phyloP scores from a whole-genome alignment of 768 basidiomycete species.

The Hericium coralloides region DNA sequence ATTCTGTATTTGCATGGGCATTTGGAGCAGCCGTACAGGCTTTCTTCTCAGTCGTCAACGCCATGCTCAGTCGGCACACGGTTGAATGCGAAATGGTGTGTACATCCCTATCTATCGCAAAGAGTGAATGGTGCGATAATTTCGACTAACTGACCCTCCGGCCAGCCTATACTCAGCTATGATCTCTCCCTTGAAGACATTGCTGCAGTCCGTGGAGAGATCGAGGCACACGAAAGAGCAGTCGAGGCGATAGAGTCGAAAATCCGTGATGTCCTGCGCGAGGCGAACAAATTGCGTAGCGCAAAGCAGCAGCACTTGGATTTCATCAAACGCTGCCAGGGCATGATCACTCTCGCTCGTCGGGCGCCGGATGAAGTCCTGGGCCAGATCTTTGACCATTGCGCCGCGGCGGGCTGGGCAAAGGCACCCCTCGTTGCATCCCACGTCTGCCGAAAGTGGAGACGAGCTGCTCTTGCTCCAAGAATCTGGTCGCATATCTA shows the following conservation, averaged over 20 bases:
- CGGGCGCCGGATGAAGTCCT: constrained; percentile 48
- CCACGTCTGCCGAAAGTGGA: constrained; percentile 53
- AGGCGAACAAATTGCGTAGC: constrained; percentile 34
- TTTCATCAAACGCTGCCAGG: constrained; percentile 34
- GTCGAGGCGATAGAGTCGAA: constrained; percentile 33
- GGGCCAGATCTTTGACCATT: constrained; percentile 43
- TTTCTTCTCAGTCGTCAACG: no score
- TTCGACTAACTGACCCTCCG: background rate
- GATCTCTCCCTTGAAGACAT: constrained; percentile 15
- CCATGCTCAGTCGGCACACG: no score
- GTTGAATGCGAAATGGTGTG: no score
- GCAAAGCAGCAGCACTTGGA: constrained; percentile 33
- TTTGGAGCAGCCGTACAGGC: no score
- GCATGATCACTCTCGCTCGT: constrained; percentile 45
- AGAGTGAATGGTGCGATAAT: no score
- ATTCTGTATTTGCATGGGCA: no score
- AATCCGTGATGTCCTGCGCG: constrained; percentile 31
- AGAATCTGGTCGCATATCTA: constrained; percentile 50
- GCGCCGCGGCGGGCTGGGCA: constrained; percentile 42
- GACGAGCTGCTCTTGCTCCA: constrained; percentile 41
- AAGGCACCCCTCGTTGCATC: constrained; percentile 46
- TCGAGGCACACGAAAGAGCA: constrained; percentile 29
- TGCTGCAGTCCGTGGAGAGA: constrained; percentile 12
- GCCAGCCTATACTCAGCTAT: background rate
- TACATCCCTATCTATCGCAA: no score